Conservation (phyloP, 2,329 filamentous ascomycete genomes). For the Rhynchosporium graminicola region DNA sequence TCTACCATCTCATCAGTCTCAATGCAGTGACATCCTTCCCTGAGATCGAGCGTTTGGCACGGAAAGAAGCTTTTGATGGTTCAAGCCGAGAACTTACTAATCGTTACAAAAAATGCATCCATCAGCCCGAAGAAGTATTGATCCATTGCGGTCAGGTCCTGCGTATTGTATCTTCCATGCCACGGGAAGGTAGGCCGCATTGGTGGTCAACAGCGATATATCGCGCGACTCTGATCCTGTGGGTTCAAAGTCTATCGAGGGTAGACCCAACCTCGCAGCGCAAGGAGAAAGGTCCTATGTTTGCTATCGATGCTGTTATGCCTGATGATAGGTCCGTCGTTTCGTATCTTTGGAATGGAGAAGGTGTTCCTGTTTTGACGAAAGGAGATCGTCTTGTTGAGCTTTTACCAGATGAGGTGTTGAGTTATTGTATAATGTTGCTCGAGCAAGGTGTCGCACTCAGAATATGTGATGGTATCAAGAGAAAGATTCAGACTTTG, state of each 20-base stretch:
- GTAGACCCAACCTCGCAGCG: conserved; percentile 44
- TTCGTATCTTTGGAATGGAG: conserved; percentile 53
- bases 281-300: conserved; percentile 43
- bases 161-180: conserved; percentile 61
- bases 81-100: conserved; percentile 52
- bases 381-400: conserved; percentile 50
- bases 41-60: conserved; percentile 66
- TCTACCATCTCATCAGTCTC: conserved; percentile 71
- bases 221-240: conserved; percentile 63
- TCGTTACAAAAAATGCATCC: conserved; percentile 64
- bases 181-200: conserved; percentile 58
- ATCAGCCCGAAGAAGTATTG: conserved; percentile 61
- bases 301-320: conserved; percentile 52
- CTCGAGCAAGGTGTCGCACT: conserved; percentile 54
- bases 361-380: conserved; percentile 53
- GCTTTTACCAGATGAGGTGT: conserved; percentile 45
- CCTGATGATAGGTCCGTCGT: conserved; percentile 53
- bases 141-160: conserved; percentile 70
- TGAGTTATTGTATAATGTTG: conserved; percentile 53
- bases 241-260: conserved; percentile 60
- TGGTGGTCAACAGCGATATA: conserved; percentile 75
- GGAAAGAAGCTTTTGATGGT: conserved; percentile 59
- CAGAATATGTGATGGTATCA: conserved; percentile 55
- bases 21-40: conserved; percentile 69
- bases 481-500: conserved; percentile 51